Conservation (phyloP, 345 rosid species). For the Hibiscus syriacus region DNA sequence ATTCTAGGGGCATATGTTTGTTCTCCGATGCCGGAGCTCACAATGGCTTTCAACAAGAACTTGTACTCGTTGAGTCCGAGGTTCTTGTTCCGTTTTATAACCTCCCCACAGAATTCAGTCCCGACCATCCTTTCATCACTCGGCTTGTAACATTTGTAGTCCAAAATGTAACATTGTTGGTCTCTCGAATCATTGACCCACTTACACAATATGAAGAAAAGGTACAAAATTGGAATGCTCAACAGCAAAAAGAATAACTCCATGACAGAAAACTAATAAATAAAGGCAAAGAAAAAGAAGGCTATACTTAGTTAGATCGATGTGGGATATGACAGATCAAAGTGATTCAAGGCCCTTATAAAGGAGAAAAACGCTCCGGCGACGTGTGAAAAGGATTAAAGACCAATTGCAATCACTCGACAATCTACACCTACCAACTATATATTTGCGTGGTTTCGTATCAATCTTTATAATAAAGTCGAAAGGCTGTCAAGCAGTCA, state of each 20-base stretch:
- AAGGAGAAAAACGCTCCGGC: neutral
- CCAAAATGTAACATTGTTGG: slow-evolving; percentile 49
- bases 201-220: slow-evolving; percentile 33
- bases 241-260: slow-evolving; percentile 29
- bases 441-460: neutral
- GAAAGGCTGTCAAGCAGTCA: neutral
- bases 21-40: slow-evolving; percentile 63
- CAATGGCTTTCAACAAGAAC: slow-evolving; percentile 60
- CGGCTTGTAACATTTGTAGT: slow-evolving; percentile 59
- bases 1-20: slow-evolving; percentile 60
- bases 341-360: neutral
- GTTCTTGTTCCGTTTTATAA: slow-evolving; percentile 34
- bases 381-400: slow-evolving; percentile 19
- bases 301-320: neutral
- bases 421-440: slow-evolving; percentile 36
- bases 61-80: slow-evolving; percentile 51
- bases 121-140: slow-evolving; percentile 43
- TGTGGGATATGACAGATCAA: neutral
- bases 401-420: slow-evolving; percentile 21
- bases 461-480: neutral
- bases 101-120: slow-evolving; percentile 37
- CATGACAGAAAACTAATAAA: slow-evolving; percentile 16
- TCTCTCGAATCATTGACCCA: slow-evolving; percentile 31
- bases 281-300: neutral
- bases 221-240: slow-evolving; percentile 24